Percentiles rank a stretch among this genome's conserved stretches.
These are phyloP conservation scores for Lepidium didymum DNA, from an alignment of 345 rosid species.

Conservation along the genomic window DNA sequence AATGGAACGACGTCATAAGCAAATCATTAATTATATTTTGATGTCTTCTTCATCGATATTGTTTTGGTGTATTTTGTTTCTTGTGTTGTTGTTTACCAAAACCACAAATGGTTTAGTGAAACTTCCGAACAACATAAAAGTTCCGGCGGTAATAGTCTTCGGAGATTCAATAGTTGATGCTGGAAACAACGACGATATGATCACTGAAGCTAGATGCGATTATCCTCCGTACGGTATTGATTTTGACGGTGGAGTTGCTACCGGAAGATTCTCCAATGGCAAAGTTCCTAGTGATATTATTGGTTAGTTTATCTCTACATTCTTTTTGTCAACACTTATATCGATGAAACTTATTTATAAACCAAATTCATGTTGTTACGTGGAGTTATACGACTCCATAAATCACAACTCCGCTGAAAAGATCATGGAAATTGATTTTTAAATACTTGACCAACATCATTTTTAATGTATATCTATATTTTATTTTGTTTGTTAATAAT, in stretches of 20 bases:
- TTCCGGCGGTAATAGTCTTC: slow-evolving; percentile 52
- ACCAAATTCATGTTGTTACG: too few relatives aligned
- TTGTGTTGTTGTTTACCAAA: slow-evolving; percentile 8
- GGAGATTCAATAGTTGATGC: slow-evolving; percentile 83
- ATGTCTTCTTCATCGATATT: neutral
- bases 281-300: slow-evolving; percentile 62
- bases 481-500: too few relatives aligned
- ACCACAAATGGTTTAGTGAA: slow-evolving; percentile 23
- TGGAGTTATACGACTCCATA: too few relatives aligned
- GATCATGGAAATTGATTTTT: too few relatives aligned
- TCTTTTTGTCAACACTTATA: too few relatives aligned
- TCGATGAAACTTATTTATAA: too few relatives aligned
- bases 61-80: slow-evolving; percentile 1
- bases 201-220: slow-evolving; percentile 42
- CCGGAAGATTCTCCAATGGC: slow-evolving; percentile 78
- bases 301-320: slow-evolving; percentile 33
- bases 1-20: too few relatives aligned
- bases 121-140: slow-evolving; percentile 26
- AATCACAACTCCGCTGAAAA: too few relatives aligned
- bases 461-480: too few relatives aligned
- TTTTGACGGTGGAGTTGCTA: slow-evolving; percentile 49
- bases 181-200: slow-evolving; percentile 58
- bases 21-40: too few relatives aligned
- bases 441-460: too few relatives aligned
- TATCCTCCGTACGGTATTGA: slow-evolving; percentile 70